Evolutionary conservation across 1,284 basidiomycete genomes (phyloP), one percentile per base, ranked within the genome.

Genomic region (Taiwanofungus camphoratus): DNA sequence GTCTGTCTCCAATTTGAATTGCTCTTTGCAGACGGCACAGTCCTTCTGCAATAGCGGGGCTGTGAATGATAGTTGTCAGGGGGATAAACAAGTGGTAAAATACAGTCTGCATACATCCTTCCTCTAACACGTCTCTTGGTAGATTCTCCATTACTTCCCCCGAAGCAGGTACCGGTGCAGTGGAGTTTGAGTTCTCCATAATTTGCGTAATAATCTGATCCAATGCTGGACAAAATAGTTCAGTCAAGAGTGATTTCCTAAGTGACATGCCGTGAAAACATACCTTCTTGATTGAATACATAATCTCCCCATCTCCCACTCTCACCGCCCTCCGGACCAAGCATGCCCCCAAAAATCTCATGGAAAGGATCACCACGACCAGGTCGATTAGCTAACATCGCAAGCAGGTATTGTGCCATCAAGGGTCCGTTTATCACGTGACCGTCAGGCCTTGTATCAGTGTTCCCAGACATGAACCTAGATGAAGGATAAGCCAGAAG

Each of bases 201-300:
- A 90, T 66, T 49, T 88, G 84, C 0, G 79, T 76, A 35, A 90
- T 77, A 49, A 90, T 82, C 57, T 85, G 76, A 58, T 90, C 87
- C 53, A 90, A 60, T 12, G 84, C 87, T 87, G 52, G 31, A 30
- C 38, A 5, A 43, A 49, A n/a, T 48, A 37, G 13, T 5, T 36
- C 13, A 49, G 26, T 13, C 26, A 13, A 27, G 7, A 27, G 26
- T 7, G n/a, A n/a, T n/a, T n/a, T n/a, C n/a, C 26, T 27, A 27
- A 16, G 41, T 23, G 31, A 40, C 39, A 27, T 36, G 26, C 18
- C 36, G 16, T 26, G 12, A 26, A 24, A 48, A 50, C 61, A 29
- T 44, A 77, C 87, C 85, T 73, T 88, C 83, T 64, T 90, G 86
- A 50, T 79, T 85, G 55, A 88, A 84, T 9, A 86, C 86, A 65